Evolutionary conservation across 177 flowering plant species (phyloP).

Genomic region (Tripterygium wilfordii): DNA sequence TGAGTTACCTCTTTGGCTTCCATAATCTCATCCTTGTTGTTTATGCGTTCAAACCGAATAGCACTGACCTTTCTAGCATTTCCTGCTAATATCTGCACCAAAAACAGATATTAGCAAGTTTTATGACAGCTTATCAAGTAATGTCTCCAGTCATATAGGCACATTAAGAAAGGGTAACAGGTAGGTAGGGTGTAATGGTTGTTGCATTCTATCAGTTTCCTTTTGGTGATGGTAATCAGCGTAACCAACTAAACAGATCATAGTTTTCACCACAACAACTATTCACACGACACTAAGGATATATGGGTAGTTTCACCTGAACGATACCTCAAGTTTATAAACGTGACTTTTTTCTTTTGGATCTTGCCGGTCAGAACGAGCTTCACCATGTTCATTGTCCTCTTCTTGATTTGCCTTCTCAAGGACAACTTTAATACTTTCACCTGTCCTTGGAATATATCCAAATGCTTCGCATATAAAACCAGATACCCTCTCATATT

Average conservation of each 20-base stretch:
- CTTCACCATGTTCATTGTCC: slow-evolving; percentile 37
- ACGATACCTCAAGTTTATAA: slow-evolving; percentile 85
- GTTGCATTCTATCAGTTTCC: too few species aligned
- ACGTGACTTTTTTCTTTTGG: slow-evolving; percentile 56
- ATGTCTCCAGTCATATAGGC: too few species aligned
- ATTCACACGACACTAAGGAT: too few species aligned
- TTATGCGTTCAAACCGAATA: slow-evolving; percentile 69
- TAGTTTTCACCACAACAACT: too few species aligned
- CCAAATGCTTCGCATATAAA: slow-evolving; percentile 95
- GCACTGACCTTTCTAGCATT: slow-evolving; percentile 95
- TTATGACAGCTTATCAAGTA: neutral
- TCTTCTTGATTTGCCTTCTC: slow-evolving; percentile 70
- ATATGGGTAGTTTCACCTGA: too few species aligned
- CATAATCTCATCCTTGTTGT: slow-evolving; percentile 28
- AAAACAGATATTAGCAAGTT: neutral
- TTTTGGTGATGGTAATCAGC: too few species aligned
- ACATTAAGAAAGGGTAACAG: too few species aligned
- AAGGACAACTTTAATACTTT: slow-evolving; percentile 77
- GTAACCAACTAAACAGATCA: too few species aligned
- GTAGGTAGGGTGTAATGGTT: too few species aligned
- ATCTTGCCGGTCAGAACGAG: slow-evolving; percentile 50
- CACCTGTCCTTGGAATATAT: slow-evolving; percentile 94
- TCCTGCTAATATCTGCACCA: slow-evolving; percentile 82
- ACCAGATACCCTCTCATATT: slow-evolving; percentile 97
- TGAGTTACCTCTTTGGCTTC: slow-evolving; percentile 60